These are phyloP conservation scores for Pseudocercospora eumusae DNA, from an alignment of 2,329 filamentous ascomycete species.

Conservation along the genomic window DNA sequence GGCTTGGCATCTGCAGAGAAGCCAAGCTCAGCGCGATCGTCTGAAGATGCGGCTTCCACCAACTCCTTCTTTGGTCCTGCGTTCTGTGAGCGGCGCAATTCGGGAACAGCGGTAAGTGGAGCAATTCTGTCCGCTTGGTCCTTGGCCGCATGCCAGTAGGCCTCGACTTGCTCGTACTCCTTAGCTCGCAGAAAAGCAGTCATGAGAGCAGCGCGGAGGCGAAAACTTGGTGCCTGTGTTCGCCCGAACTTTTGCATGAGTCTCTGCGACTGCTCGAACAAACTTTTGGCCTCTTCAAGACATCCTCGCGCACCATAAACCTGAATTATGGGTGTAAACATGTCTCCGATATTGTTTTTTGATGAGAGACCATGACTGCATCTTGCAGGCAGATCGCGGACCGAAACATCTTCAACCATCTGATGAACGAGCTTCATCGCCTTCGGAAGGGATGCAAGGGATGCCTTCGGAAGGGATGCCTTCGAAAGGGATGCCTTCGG, in stretches of 20 bases:
- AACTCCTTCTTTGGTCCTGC: background rate
- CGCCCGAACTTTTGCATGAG: slow-evolving; percentile 11
- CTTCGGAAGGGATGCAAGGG: slow-evolving; percentile 28
- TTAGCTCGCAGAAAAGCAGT: slow-evolving; percentile 60
- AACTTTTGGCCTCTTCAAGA: slow-evolving; percentile 53
- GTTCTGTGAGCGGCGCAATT: background rate
- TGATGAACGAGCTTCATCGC: background rate
- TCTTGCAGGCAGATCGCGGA: background rate
- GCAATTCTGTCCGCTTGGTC: slow-evolving; percentile 50
- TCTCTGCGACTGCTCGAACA: slow-evolving; percentile 57
- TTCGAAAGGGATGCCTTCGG: too few relatives aligned
- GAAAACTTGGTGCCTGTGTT: slow-evolving; percentile 23
- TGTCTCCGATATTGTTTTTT: background rate
- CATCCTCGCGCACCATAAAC: slow-evolving; percentile 54
- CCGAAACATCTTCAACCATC: background rate
- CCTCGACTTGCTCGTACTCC: slow-evolving; percentile 61
- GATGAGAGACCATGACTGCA: background rate
- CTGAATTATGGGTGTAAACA: slow-evolving; percentile 56
- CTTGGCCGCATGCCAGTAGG: slow-evolving; percentile 67
- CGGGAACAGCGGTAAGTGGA: slow-evolving; percentile 23
- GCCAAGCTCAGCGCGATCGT: slow-evolving; percentile 24
- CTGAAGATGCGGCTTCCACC: background rate
- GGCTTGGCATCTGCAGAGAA: slow-evolving; percentile 12
- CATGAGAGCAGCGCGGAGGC: slow-evolving; percentile 68
- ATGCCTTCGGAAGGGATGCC: too few relatives aligned